phyloP scores from a whole-genome alignment of 2,329 filamentous ascomycete species.

The Nakataea oryzae region DNA sequence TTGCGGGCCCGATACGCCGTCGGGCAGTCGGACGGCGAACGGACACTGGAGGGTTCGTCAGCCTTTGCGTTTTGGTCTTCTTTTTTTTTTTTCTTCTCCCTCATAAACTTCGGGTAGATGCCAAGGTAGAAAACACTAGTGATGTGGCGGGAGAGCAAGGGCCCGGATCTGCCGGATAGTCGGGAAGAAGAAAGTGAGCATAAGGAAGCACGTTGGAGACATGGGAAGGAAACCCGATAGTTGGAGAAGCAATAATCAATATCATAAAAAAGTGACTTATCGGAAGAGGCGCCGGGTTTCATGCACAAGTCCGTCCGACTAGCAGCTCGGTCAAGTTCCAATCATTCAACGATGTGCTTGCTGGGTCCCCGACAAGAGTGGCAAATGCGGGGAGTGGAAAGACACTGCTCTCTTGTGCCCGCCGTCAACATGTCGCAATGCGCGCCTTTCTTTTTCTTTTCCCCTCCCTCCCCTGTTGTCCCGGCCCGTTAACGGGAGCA shows the following conservation, averaged over 20 bases:
- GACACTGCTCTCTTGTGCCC: too few relatives aligned
- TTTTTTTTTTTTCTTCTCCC: background rate
- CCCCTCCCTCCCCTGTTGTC: background rate
- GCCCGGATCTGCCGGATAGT: background rate
- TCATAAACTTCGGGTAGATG: background rate
- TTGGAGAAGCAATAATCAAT: too few relatives aligned
- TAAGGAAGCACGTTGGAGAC: too few relatives aligned
- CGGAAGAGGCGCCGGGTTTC: background rate
- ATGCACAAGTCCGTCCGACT: background rate
- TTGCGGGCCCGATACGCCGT: background rate
- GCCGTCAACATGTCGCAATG: background rate
- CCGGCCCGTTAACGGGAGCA: background rate
- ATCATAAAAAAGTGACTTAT: background rate
- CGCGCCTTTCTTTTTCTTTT: too few relatives aligned
- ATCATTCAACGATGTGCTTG: too few relatives aligned
- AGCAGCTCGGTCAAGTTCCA: too few relatives aligned
- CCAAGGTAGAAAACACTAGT: background rate
- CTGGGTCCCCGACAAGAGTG: too few relatives aligned
- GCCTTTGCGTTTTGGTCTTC: background rate
- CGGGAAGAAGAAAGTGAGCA: background rate
- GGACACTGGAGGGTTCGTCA: background rate
- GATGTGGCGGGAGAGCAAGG: too few relatives aligned
- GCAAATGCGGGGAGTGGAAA: background rate
- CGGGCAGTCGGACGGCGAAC: too few relatives aligned
- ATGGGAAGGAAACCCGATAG: too few relatives aligned